These are phyloP conservation scores for Paspalum notatum DNA, from an alignment of 176 grass and related monocot species.

Conservation along the genomic window DNA sequence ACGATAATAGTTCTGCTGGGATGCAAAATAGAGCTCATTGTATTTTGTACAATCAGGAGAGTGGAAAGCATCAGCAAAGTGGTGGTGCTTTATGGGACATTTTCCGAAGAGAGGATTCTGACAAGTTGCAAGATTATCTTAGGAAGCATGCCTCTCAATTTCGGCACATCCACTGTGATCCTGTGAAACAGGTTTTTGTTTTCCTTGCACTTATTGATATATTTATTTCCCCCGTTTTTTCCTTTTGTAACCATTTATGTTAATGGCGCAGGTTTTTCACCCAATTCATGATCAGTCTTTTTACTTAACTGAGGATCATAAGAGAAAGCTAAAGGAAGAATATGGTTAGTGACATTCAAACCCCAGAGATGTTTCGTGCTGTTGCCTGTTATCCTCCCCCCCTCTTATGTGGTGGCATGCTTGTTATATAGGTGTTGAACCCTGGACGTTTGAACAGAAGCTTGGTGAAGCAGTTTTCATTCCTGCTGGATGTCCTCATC, in stretches of 20 bases:
- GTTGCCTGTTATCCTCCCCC: not conserved
- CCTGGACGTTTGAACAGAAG: conserved; percentile 92
- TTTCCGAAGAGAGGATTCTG: conserved; percentile 80
- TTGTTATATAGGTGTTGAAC: conserved; percentile 71
- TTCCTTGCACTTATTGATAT: conserved; percentile 1
- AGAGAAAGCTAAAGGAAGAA: conserved; percentile 83
- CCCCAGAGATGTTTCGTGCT: not conserved
- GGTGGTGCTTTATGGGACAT: conserved; percentile 91
- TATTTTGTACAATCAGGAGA: not conserved
- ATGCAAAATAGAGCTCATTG: not conserved
- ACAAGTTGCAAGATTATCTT: conserved; percentile 70
- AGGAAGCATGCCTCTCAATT: conserved; percentile 71
- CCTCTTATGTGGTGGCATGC: not conserved
- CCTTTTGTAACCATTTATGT: conserved; percentile 16
- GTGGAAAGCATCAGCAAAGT: conserved; percentile 15
- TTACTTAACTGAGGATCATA: conserved; percentile 76
- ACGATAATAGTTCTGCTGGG: not conserved
- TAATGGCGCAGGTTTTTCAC: conserved; percentile 64
- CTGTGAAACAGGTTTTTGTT: conserved; percentile 61
- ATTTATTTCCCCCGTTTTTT: not conserved
- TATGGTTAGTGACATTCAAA: conserved; percentile 53
- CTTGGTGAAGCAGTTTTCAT: conserved; percentile 88
- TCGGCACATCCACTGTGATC: conserved; percentile 60
- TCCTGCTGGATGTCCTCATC: conserved; percentile 88
- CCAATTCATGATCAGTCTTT: conserved; percentile 84